These are phyloP conservation scores for Rhinocladiella mackenziei DNA, from an alignment of 2,329 filamentous ascomycete genomes.

Conservation along the genomic window DNA sequence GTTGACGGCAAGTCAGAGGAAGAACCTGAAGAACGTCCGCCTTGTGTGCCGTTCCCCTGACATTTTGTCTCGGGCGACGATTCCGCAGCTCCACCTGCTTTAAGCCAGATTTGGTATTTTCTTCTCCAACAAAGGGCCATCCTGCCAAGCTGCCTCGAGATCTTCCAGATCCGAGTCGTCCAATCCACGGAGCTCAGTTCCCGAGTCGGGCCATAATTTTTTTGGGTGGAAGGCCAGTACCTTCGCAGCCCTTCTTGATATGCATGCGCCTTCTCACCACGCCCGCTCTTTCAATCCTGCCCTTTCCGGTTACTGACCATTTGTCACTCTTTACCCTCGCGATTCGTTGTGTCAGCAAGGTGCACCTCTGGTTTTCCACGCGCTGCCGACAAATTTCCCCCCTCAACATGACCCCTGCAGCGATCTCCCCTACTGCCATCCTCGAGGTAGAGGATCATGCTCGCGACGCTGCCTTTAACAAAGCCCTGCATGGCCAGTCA, in stretches of 20 bases:
- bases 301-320: constrained; percentile 5
- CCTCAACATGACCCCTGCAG: constrained; percentile 47
- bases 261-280: neutral
- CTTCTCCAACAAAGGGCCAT: too few species aligned
- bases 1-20: too few species aligned
- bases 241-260: neutral
- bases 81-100: too few species aligned
- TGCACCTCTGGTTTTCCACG: neutral
- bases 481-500: constrained; percentile 76
- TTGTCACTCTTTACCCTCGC: constrained; percentile 11
- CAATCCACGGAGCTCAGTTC: constrained; percentile 2
- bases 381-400: constrained; percentile 1
- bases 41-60: too few species aligned
- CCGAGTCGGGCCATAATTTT: constrained; percentile 19
- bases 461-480: constrained; percentile 88
- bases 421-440: constrained; percentile 30
- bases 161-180: neutral
- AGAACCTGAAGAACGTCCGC: too few species aligned
- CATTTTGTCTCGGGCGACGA: too few species aligned
- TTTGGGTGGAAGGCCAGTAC: neutral
- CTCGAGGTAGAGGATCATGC: constrained; percentile 79
- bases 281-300: constrained; percentile 7
- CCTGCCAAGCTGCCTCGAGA: neutral
- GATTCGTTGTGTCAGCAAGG: neutral
- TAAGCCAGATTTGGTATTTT: too few species aligned